Conservation (phyloP, 2,329 filamentous ascomycete species). For the Penicillium sp. region DNA sequence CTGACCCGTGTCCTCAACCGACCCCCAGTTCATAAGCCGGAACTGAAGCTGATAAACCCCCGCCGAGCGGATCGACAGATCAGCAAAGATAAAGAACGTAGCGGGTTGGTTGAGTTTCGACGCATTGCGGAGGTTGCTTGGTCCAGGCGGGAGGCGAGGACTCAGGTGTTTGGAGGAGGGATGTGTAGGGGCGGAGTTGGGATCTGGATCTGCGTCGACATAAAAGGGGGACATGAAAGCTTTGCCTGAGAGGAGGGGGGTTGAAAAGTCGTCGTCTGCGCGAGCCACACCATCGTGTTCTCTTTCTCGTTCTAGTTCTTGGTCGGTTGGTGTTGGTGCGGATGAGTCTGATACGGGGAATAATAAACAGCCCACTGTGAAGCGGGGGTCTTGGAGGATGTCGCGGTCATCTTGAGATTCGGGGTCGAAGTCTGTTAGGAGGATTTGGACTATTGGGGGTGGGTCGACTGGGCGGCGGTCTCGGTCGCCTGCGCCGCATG, state of each 20-base stretch:
- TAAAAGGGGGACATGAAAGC: conserved; percentile 43
- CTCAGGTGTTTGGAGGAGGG: conserved; percentile 22
- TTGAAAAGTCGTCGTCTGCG: conserved; percentile 21
- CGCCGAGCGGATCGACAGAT: conserved; percentile 45
- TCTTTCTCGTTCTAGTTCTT: background rate
- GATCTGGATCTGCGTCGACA: conserved; percentile 43
- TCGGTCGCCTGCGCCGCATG: conserved; percentile 46
- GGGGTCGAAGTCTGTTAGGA: conserved; percentile 44
- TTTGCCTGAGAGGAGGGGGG: conserved; percentile 37
- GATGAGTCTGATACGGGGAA: conserved; percentile 29
- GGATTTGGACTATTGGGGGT: conserved; percentile 46
- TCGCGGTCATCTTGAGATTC: conserved; percentile 35
- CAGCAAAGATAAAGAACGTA: conserved; percentile 47
- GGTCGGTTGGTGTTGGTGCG: conserved; percentile 4
- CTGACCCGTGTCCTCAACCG: conserved; percentile 32
- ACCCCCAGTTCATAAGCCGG: conserved; percentile 42
- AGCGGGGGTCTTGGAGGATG: conserved; percentile 38
- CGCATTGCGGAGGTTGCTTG: conserved; percentile 11
- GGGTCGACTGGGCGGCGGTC: conserved; percentile 47
- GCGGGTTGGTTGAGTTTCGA: conserved; percentile 30
- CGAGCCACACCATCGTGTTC: conserved; percentile 17
- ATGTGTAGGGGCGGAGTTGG: conserved; percentile 38
- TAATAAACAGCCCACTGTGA: conserved; percentile 44
- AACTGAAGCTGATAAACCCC: conserved; percentile 46
- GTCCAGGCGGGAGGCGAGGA: background rate